Base-by-base conservation (phyloP, 2,329 filamentous ascomycete species). In the Corinectria fuckeliana region DNA sequence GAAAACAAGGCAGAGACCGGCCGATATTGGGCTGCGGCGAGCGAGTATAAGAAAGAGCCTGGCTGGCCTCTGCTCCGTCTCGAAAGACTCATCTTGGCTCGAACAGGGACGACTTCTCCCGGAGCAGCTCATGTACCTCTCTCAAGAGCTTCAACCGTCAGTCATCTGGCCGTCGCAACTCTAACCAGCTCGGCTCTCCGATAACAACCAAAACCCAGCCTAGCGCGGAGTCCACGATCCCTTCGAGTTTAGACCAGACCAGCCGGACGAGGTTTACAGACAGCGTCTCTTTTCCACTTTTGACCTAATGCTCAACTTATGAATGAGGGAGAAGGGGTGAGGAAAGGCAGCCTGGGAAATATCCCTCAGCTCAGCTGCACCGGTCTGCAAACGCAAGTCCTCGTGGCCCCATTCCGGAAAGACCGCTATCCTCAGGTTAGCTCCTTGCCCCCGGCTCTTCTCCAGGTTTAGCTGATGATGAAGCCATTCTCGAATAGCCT, bases 401-500 rank as follows among this genome's bases (percentile, higher is more conserved):
- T 48, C 30, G 49, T 68, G 50, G 54, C 26, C 65, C 67, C 67
- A 62, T 67, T 50, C 57, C 18, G n/a, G n/a, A n/a, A 42, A 45
- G 36, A 25, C 30, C 30, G 47, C 26, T 47, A 14, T 11, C 41
- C 16, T 21, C 51, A 11, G 9, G 16, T 23, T 16, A 21, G 16
- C 16, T 50, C 32, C 34, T 30, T 32, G 16, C 16, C 30, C 18
- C 11, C 11, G 16, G n/a, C 42, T 21, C 4, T 20, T 38, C 8
- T 34, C 20, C 26, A 6, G 42, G 49, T 49, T 16, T 39, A 20
- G n/a, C 34, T 10, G 21, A 20, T 34, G 45, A 39, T 44, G 42
- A 52, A 48, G 56, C 34, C 28, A 36, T 57, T 49, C 25, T 20
- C 26, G 13, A 48, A 14, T 20, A 8, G 18, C 30, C 10, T 39